Percentiles rank a stretch among this genome's conserved stretches.
Conservation (phyloP, 2,329 filamentous ascomycete species). For the Helicocarpus griseus region DNA sequence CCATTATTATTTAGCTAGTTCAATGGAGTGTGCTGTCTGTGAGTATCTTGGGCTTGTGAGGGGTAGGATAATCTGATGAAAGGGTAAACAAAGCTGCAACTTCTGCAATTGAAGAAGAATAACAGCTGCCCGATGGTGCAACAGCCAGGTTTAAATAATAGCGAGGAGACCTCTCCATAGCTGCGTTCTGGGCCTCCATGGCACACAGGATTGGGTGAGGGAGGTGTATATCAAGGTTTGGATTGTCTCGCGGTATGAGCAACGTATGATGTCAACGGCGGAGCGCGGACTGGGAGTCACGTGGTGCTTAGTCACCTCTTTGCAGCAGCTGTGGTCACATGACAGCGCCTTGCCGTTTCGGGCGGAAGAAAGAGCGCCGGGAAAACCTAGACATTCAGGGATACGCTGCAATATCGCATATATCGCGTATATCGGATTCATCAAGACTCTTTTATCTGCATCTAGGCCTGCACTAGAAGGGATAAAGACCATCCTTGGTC, state of each 20-base stretch:
- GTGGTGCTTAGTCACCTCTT: neutral
- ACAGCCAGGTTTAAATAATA: neutral
- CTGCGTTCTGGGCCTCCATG: neutral
- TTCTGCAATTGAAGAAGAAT: too few relatives aligned
- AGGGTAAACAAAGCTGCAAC: too few relatives aligned
- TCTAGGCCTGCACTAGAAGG: too few relatives aligned
- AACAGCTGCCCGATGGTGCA: neutral
- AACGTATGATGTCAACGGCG: neutral
- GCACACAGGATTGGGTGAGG: neutral
- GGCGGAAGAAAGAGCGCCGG: neutral
- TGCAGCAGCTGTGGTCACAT: too few relatives aligned
- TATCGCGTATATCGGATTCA: too few relatives aligned
- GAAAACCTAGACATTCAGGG: neutral
- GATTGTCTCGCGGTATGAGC: neutral
- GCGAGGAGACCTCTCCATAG: neutral
- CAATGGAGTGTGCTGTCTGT: neutral
- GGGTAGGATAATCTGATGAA: neutral
- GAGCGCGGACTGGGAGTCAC: too few relatives aligned
- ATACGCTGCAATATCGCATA: too few relatives aligned
- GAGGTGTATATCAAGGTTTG: neutral
- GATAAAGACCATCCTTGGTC: too few relatives aligned
- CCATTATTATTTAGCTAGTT: conserved; percentile 17
- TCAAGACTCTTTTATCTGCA: too few relatives aligned
- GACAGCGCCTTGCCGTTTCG: neutral
- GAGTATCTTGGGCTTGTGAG: neutral